Conservation (phyloP, 129 eudicot genomes). For the Helianthus annuus region DNA sequence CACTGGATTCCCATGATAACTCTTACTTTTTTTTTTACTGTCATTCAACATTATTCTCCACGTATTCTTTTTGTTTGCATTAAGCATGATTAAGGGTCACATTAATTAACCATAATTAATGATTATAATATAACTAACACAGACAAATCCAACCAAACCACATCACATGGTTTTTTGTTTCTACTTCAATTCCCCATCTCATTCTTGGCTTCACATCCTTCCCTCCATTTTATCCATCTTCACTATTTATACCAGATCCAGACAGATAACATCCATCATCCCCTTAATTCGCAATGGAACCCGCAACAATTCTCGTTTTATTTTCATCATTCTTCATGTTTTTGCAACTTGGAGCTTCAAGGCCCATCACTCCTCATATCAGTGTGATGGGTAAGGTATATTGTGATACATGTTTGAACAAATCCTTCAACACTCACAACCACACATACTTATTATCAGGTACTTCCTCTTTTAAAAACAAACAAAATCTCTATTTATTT, state of each 20-base stretch:
- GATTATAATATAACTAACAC: not conserved
- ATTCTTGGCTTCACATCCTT: slow-evolving; percentile 12
- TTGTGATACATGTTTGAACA: slow-evolving; percentile 77
- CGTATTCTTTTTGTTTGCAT: slow-evolving; percentile 14
- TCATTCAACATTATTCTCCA: slow-evolving; percentile 10
- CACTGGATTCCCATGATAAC: slow-evolving; percentile 33
- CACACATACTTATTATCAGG: slow-evolving; percentile 89
- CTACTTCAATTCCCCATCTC: not conserved
- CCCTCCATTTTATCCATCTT: slow-evolving; percentile 26
- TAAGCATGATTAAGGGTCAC: slow-evolving; percentile 12
- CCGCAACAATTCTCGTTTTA: slow-evolving; percentile 13
- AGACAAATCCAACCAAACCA: slow-evolving; percentile 31
- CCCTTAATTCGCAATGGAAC: not conserved
- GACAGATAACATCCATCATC: not conserved
- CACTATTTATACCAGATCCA: slow-evolving; percentile 10
- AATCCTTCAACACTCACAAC: slow-evolving; percentile 48
- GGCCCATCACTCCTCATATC: slow-evolving; percentile 44
- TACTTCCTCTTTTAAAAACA: not conserved
- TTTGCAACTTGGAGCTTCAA: slow-evolving; percentile 42
- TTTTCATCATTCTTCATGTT: slow-evolving; percentile 22
- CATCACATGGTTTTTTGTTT: slow-evolving; percentile 37
- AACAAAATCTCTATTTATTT: not conserved
- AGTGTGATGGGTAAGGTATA: slow-evolving; percentile 86
- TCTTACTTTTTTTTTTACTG: not conserved
- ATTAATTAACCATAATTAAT: not conserved